Percentiles rank a stretch among this genome's conserved stretches.
phyloP scores from a whole-genome alignment of 257 asterid species.

The Ligustrum vulgare region DNA sequence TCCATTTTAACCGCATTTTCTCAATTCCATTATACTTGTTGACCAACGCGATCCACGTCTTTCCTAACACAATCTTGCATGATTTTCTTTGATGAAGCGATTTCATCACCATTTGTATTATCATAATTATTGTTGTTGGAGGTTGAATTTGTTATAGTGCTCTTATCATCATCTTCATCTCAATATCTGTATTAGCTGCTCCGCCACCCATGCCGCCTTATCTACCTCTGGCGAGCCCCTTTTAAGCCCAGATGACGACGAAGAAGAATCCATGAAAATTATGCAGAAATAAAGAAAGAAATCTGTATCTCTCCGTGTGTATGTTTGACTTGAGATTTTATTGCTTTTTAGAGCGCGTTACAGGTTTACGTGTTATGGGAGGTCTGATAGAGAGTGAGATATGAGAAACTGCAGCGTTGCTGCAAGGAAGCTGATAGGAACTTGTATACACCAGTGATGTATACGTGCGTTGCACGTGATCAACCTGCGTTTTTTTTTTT shows the following conservation, averaged over 20 bases:
- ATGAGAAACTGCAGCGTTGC: background rate
- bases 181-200: slow-evolving; percentile 14
- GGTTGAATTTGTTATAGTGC: background rate
- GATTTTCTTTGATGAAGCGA: background rate
- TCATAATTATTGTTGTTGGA: background rate
- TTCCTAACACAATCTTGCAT: background rate
- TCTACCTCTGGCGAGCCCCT: background rate
- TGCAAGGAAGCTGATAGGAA: slow-evolving; percentile 2
- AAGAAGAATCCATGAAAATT: slow-evolving; percentile 16
- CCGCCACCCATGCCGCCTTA: background rate
- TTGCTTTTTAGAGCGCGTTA: background rate
- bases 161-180: slow-evolving; percentile 16
- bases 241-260: slow-evolving; percentile 12
- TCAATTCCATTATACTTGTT: too few relatives aligned
- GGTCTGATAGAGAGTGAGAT: background rate
- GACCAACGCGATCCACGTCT: too few relatives aligned
- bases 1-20: too few relatives aligned
- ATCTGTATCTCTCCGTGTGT: background rate
- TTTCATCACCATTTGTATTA: background rate
- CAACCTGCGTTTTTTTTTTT: too few relatives aligned
- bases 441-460: too few relatives aligned
- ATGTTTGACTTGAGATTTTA: background rate
- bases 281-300: background rate
- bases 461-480: too few relatives aligned
- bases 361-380: background rate